Evolutionary conservation across 441 rosid genomes (phyloP).

Genomic region (Erysimum pusillum): DNA sequence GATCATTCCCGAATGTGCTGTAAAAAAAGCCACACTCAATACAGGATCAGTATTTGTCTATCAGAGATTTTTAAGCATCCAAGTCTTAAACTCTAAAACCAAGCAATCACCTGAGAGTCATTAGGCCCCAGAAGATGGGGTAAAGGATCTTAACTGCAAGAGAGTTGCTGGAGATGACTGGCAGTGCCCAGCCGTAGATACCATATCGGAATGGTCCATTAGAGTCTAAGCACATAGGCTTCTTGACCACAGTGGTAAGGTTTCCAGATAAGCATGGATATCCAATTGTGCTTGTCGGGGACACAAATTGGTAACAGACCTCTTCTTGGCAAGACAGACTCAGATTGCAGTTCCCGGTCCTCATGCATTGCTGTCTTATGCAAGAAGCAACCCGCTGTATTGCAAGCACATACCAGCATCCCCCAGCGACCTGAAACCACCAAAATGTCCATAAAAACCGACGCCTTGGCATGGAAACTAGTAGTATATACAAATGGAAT

Average conservation of each 20-base stretch:
- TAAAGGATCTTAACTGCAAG: conserved; percentile 67
- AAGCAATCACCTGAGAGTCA: conserved; percentile 63
- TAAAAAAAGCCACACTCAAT: conserved; percentile 17
- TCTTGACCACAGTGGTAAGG: conserved; percentile 43
- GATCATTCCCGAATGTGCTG: conserved; percentile 75
- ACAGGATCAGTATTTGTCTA: neutral
- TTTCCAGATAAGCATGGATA: conserved; percentile 53
- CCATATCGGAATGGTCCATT: conserved; percentile 68
- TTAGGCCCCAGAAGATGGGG: conserved; percentile 84
- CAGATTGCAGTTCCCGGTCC: conserved; percentile 49
- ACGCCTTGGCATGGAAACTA: neutral
- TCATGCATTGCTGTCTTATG: conserved; percentile 60
- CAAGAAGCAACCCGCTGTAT: conserved; percentile 71
- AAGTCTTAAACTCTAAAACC: neutral
- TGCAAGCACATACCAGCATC: conserved; percentile 87
- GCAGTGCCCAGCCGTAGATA: conserved; percentile 65
- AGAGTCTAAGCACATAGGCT: conserved; percentile 64
- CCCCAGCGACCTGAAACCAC: conserved; percentile 68
- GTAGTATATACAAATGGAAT: neutral
- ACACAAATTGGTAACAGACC: conserved; percentile 54
- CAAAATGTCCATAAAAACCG: neutral
- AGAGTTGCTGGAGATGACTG: conserved; percentile 71
- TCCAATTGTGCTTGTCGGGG: conserved; percentile 45
- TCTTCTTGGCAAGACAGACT: conserved; percentile 58
- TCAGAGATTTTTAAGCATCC: neutral